Conservation (phyloP, 805 yeast species). For the Dipodascus albidus region DNA sequence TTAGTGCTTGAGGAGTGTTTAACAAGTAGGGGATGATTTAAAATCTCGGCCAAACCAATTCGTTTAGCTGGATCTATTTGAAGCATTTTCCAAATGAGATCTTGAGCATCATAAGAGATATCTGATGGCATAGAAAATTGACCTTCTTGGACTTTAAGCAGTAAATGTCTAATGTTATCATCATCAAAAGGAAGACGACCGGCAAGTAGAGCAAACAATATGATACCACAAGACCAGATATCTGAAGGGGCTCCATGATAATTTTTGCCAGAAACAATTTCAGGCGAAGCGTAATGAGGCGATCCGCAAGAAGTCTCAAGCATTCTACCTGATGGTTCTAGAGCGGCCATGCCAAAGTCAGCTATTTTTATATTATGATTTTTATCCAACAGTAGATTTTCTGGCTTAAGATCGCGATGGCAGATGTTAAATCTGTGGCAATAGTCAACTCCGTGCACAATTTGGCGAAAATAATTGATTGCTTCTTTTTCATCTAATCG, state of each 20-base stretch:
- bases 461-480: constrained; percentile 76
- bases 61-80: constrained; percentile 71
- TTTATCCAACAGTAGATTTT: constrained; percentile 67
- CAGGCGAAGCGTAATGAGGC: constrained; percentile 99
- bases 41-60: constrained; percentile 65
- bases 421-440: constrained; percentile 76
- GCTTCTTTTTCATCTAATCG: constrained; percentile 85
- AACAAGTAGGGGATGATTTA: constrained; percentile 68
- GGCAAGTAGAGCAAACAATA: constrained; percentile 81
- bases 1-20: constrained; percentile 38
- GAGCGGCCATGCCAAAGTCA: constrained; percentile 98
- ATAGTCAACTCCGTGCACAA: constrained; percentile 71
- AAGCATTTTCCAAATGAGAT: constrained; percentile 70
- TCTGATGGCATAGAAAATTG: constrained; percentile 72
- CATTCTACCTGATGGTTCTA: constrained; percentile 63
- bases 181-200: constrained; percentile 97
- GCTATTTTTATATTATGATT: constrained; percentile 88
- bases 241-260: constrained; percentile 97
- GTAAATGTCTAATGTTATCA: constrained; percentile 77
- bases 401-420: constrained; percentile 81
- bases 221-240: constrained; percentile 97
- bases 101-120: constrained; percentile 75
- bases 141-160: constrained; percentile 87
- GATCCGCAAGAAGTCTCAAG: constrained; percentile 96
- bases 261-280: constrained; percentile 86